A percentile compares a stretch with the other conserved stretches of the same genome.
Evolutionary conservation across 805 yeast genomes (phyloP).

Genomic region (Candida sanyiensis): DNA sequence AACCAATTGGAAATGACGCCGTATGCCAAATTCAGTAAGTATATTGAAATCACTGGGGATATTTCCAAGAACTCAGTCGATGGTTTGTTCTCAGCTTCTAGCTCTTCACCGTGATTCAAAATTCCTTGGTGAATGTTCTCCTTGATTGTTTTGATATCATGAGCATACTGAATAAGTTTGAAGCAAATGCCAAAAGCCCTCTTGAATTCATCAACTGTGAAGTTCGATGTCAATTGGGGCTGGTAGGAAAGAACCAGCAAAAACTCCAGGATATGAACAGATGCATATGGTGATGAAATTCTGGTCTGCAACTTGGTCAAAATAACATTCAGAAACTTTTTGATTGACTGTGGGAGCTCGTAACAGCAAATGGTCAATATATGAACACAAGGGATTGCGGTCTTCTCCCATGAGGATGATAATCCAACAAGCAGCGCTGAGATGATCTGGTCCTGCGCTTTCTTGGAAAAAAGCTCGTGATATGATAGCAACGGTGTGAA

Average conservation of each 20-base stretch:
- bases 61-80: constrained; percentile 44
- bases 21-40: constrained; percentile 58
- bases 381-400: constrained; percentile 74
- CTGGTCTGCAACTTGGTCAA: constrained; percentile 70
- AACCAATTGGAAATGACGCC: constrained; percentile 69
- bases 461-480: constrained; percentile 44
- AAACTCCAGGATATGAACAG: constrained; percentile 73
- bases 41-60: constrained; percentile 50
- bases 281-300: constrained; percentile 61
- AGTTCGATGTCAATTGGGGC: constrained; percentile 62
- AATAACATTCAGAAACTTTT: constrained; percentile 60
- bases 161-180: constrained; percentile 67
- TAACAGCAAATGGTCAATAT: constrained; percentile 73
- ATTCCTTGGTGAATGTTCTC: constrained; percentile 28
- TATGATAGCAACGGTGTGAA: constrained; percentile 60
- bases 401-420: constrained; percentile 70
- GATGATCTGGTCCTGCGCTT: constrained; percentile 59
- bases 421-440: constrained; percentile 55
- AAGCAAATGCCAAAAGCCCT: constrained; percentile 81
- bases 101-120: constrained; percentile 35
- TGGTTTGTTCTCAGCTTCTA: constrained; percentile 47
- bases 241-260: constrained; percentile 58
- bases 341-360: constrained; percentile 70
- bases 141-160: constrained; percentile 35
- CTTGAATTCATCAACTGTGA: constrained; percentile 70